Base-by-base conservation (phyloP, 2,329 filamentous ascomycete genomes). In the Xylariaceae sp. region DNA sequence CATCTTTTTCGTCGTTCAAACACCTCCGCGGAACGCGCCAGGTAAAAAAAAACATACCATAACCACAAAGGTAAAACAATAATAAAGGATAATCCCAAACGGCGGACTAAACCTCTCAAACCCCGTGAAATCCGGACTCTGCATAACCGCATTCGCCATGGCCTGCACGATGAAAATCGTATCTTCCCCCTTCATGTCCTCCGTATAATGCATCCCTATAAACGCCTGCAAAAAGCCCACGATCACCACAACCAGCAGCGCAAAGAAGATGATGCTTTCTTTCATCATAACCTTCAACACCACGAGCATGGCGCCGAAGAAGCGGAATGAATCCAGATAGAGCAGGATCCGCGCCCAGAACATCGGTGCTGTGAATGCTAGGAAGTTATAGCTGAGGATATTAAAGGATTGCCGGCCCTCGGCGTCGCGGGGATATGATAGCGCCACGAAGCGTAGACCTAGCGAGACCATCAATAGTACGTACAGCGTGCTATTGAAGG, bases 281-380 rank as follows among this genome's bases (percentile, higher is more conserved):
- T 89, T 90, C 87, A 92, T 91, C 88, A 92, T 91, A 50, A 91
- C 88, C 70, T 97, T 95, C 44, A 99, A 77, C 1, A 99, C 91
- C 1, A 99, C 92, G 1, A 99, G 81, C 94, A 99, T 99, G 48
- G 92, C 91, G 29, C 94, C 94, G 66, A 99, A 99, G 77, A 99
- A 99, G 53, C 89, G 85, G 78, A 95, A 83, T 35, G 88, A 89
- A 72, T 99, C 94, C 19, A 99, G 82, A 68, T 96, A 99, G 5
- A 99, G 81, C 59, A 99, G 74, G 56, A 99, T 79, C 3, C 94
- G 87, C 67, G 86, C 88, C 92, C 94, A 99, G 72, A 99, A 97
- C 88, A 99, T 89, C 0, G 94, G 94, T 0, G 94, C 91, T 2
- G 86, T 85, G 70, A 96, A 95, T 7, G 94, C 91, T 29, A 99